Conservation (phyloP, 2,329 filamentous ascomycete species). For the Purpureocillium takamizusanense region DNA sequence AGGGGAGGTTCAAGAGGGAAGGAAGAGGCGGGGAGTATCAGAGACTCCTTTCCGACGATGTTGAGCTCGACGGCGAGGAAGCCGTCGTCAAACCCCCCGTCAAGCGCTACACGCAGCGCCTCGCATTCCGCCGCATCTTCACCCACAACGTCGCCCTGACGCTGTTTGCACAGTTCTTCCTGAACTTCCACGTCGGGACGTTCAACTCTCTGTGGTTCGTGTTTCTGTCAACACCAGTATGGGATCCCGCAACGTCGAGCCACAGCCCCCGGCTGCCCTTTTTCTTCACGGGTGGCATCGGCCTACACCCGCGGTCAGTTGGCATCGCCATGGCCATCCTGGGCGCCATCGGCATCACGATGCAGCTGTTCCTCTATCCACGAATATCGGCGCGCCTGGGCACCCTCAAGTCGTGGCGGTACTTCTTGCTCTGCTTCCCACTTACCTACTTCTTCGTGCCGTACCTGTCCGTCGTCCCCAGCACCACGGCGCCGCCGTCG, state of each 20-base stretch:
- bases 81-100: conserved; percentile 2
- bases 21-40: conserved; percentile 10
- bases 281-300: conserved; percentile 65
- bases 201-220: conserved; percentile 71
- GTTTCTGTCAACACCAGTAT: conserved; percentile 65
- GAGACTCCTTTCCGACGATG: conserved; percentile 12
- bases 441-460: conserved; percentile 61
- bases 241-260: conserved; percentile 27
- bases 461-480: conserved; percentile 61
- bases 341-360: conserved; percentile 62
- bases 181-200: conserved; percentile 64
- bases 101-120: conserved; percentile 33
- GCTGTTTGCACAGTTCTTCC: conserved; percentile 57
- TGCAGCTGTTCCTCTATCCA: conserved; percentile 57
- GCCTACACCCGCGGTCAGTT: conserved; percentile 61
- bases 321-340: conserved; percentile 73
- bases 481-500: conserved; percentile 34
- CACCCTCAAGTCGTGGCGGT: conserved; percentile 57
- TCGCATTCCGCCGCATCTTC: conserved; percentile 46
- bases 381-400: conserved; percentile 56
- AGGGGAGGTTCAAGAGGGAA: conserved; percentile 10
- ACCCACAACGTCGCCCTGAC: conserved; percentile 44
- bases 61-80: conserved; percentile 10
- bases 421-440: conserved; percentile 63
- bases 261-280: conserved; percentile 37